These are phyloP conservation scores for Xylaria venustula DNA, from an alignment of 495 filamentous ascomycete species.

Conservation along the genomic window DNA sequence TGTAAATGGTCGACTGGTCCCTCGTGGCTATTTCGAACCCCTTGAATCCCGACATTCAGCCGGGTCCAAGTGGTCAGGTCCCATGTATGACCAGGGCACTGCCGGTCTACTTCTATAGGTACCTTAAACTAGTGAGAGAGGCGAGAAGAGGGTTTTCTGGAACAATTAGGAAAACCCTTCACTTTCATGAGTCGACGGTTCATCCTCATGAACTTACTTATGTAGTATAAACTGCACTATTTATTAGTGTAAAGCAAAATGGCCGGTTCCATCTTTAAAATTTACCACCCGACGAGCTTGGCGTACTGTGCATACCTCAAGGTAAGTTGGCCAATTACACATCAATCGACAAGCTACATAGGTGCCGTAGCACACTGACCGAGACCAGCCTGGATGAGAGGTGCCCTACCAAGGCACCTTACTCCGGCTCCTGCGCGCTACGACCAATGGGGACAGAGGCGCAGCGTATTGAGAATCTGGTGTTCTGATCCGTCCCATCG, in stretches of 20 bases:
- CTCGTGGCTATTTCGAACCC: neutral
- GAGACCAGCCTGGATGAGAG: neutral
- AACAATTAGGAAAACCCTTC: no score
- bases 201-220: no score
- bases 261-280: neutral
- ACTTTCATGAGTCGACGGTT: no score
- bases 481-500: slow-evolving; percentile 11
- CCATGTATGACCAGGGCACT: neutral
- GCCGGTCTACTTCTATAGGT: neutral
- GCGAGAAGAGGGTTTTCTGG: no score
- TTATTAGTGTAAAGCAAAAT: neutral
- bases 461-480: neutral
- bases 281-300: neutral
- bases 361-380: neutral
- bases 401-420: neutral
- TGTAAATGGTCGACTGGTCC: neutral
- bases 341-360: neutral
- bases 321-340: neutral
- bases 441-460: neutral
- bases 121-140: no score
- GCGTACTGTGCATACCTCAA: neutral
- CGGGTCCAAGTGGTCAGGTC: neutral
- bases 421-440: slow-evolving; percentile 3
- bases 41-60: neutral
- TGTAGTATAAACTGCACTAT: no score